A percentile compares a stretch with the other conserved stretches of the same genome.
Conservation (phyloP, 2,329 filamentous ascomycete species). For the Rachicladosporium sp. region DNA sequence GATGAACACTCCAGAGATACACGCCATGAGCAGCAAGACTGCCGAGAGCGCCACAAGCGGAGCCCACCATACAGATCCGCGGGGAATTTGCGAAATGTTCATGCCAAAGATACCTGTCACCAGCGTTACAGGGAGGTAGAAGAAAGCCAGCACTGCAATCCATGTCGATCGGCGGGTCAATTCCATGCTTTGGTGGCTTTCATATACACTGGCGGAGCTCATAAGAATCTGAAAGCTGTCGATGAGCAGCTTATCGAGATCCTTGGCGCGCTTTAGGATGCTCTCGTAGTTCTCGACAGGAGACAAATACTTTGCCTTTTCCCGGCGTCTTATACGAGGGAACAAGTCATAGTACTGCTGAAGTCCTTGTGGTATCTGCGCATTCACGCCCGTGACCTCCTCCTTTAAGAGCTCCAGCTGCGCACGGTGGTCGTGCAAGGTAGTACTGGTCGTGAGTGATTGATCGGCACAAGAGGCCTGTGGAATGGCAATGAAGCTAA, state of each 20-base stretch:
- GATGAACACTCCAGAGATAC: no score
- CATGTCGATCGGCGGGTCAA: background rate
- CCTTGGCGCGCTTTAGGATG: background rate
- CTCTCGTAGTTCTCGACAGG: background rate
- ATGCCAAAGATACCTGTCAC: slow-evolving; percentile 9
- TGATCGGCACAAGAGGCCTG: no score
- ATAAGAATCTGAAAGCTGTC: slow-evolving; percentile 1
- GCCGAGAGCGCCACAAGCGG: no score
- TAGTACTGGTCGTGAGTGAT: no score
- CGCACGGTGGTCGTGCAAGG: no score
- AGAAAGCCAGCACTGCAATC: slow-evolving; percentile 1
- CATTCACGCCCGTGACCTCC: background rate
- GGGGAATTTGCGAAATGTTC: slow-evolving; percentile 2
- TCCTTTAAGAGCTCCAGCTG: background rate
- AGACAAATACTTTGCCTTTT: background rate
- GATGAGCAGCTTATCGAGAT: slow-evolving; percentile 1
- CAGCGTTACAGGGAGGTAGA: slow-evolving; percentile 7
- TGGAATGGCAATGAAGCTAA: no score
- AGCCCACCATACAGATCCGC: no score
- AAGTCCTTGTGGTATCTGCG: background rate
- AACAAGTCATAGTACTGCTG: background rate
- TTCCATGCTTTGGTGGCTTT: background rate
- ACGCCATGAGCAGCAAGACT: no score
- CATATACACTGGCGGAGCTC: slow-evolving; percentile 1
- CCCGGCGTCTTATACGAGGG: background rate